These are phyloP conservation scores for Stemphylium lycopersici DNA, from an alignment of 2,329 filamentous ascomycete genomes.

Conservation along the genomic window DNA sequence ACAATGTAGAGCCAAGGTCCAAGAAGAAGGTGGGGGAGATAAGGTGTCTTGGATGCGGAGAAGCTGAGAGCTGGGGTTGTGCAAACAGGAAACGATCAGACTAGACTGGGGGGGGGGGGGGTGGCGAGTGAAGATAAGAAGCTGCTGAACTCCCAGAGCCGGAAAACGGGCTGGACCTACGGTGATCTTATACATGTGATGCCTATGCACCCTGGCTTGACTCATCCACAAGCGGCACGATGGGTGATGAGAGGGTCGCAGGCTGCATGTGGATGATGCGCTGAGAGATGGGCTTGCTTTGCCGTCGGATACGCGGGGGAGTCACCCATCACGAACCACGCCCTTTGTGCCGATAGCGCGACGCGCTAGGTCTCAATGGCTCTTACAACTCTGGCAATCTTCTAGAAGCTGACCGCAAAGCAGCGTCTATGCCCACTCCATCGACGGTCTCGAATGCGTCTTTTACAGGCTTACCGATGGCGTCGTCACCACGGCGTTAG, in stretches of 20 bases:
- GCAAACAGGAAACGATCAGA: not conserved
- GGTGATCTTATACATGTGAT: slow-evolving; percentile 26
- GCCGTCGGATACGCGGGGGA: slow-evolving; percentile 19
- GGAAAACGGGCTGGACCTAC: slow-evolving; percentile 6
- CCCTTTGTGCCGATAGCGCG: slow-evolving; percentile 14
- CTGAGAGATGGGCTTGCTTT: slow-evolving; percentile 19
- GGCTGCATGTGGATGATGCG: slow-evolving; percentile 22
- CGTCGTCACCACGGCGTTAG: not conserved
- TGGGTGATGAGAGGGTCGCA: slow-evolving; percentile 17
- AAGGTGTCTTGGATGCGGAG: slow-evolving; percentile 31
- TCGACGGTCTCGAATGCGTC: slow-evolving; percentile 5
- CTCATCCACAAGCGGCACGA: slow-evolving; percentile 22
- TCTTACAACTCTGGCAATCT: not conserved
- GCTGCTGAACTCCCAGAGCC: not conserved
- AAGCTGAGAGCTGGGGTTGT: slow-evolving; percentile 15
- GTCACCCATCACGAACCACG: slow-evolving; percentile 13
- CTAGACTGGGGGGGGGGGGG: slow-evolving; percentile 10
- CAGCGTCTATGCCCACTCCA: not conserved
- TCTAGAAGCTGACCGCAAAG: not conserved
- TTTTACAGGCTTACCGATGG: not conserved
- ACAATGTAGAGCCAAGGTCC: slow-evolving; percentile 15
- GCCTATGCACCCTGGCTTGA: slow-evolving; percentile 20
- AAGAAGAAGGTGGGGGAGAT: slow-evolving; percentile 16
- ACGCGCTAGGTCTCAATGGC: slow-evolving; percentile 9
- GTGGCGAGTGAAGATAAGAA: slow-evolving; percentile 12